Evolutionary conservation across 805 yeast species (phyloP).

Genomic region (Torulaspora delbrueckii): DNA sequence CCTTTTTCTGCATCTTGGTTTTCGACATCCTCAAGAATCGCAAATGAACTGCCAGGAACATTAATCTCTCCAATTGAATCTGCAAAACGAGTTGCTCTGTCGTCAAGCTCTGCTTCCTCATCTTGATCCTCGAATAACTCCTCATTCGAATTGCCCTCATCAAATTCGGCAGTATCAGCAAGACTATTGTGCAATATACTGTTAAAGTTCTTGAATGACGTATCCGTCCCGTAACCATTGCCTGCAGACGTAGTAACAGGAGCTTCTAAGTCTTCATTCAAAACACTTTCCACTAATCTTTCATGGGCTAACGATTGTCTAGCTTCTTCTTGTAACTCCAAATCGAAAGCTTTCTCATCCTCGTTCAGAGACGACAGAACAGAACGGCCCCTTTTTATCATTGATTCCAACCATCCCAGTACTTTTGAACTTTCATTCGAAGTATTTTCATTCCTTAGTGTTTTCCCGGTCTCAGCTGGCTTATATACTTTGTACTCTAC

Average conservation of each 20-base stretch:
- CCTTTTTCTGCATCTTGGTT: background rate
- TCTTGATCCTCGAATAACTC: background rate
- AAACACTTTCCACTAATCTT: slow-evolving; percentile 4
- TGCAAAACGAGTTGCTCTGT: background rate
- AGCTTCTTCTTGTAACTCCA: slow-evolving; percentile 12
- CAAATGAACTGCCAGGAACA: background rate
- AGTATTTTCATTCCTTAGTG: background rate
- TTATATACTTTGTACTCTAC: background rate
- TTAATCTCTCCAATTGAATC: background rate
- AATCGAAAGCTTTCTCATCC: slow-evolving; percentile 12
- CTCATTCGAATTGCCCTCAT: background rate
- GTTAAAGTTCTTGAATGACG: slow-evolving; percentile 18
- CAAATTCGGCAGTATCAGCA: slow-evolving; percentile 8
- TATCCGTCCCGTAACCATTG: slow-evolving; percentile 18
- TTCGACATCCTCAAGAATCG: background rate
- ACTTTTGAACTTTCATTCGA: slow-evolving; percentile 12
- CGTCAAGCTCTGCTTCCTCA: background rate
- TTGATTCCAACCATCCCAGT: slow-evolving; percentile 21
- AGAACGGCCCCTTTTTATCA: slow-evolving; percentile 24
- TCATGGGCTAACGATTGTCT: slow-evolving; percentile 5
- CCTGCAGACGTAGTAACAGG: slow-evolving; percentile 1
- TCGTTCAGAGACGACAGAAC: slow-evolving; percentile 17
- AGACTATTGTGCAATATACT: slow-evolving; percentile 18
- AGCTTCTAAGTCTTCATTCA: slow-evolving; percentile 1
- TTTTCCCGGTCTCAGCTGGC: background rate